Conservation (phyloP, 2,329 filamentous ascomycete species). For the Fonsecaea erecta region DNA sequence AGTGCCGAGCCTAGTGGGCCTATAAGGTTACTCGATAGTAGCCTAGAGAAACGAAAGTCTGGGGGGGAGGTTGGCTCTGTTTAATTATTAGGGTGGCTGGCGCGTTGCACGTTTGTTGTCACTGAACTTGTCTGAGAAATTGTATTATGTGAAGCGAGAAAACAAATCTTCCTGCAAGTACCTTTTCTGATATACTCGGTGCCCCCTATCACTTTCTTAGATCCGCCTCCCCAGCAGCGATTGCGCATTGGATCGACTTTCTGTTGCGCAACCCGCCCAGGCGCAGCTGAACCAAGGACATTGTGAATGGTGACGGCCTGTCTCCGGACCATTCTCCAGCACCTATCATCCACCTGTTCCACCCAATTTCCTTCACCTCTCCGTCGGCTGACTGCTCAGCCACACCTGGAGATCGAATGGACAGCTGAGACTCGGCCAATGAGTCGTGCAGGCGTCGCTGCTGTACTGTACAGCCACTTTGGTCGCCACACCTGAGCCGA, state of each 20-base stretch:
- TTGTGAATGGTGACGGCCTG: not conserved
- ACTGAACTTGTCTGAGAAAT: not conserved
- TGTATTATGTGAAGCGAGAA: not conserved
- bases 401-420: not conserved
- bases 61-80: not conserved
- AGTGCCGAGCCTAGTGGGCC: not conserved
- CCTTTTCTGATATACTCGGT: not conserved
- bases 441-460: not conserved
- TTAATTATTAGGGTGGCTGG: not conserved
- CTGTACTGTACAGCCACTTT: not conserved
- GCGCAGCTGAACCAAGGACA: slow-evolving; percentile 19
- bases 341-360: not conserved
- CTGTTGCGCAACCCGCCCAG: slow-evolving; percentile 12
- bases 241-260: not conserved
- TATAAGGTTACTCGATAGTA: too few species aligned
- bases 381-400: slow-evolving; percentile 1
- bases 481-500: not conserved
- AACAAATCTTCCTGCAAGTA: not conserved
- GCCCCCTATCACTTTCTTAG: not conserved
- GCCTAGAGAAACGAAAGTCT: not conserved
- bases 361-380: not conserved
- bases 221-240: not conserved
- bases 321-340: not conserved
- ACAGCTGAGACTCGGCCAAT: slow-evolving; percentile 10
- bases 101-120: not conserved